Base-by-base conservation (phyloP, 768 basidiomycete species). In the Rhodotorula paludigena region DNA sequence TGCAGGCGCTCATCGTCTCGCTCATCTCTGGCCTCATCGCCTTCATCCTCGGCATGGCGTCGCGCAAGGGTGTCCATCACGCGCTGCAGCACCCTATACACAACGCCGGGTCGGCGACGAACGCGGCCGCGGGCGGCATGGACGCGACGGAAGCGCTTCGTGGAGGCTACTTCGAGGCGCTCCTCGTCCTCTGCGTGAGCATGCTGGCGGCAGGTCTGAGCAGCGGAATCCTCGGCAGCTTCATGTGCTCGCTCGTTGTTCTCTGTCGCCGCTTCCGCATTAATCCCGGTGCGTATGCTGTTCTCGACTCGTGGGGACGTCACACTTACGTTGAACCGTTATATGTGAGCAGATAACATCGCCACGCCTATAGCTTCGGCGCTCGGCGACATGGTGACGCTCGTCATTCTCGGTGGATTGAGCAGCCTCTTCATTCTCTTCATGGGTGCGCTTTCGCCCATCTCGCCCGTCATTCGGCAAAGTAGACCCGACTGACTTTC, bases 331-430 rank as follows among this genome's bases (percentile, higher is more conserved):
- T n/a, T n/a, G n/a, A n/a, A n/a, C n/a, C n/a, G n/a, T n/a, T n/a
- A n/a, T n/a, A n/a, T 30, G 16, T 5, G 21, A 51, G 12, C 75
- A 91, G 92, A 96, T 76, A 99, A 99, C 77, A 93, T 98, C 72
- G 89, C 93, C 3, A 90, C 96, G 0, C 92, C 96, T 0, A 82
- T 98, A 15, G 96, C 96, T 0, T 85, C 91, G 5, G 91, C 90
- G 74, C 82, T 98, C 4, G 94, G 96, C 9, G 96, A 98, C 75
- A 82, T 99, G 41, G 82, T 98, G 57, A 94, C 94, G 0, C 85
- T 99, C 55, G 82, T 86, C 65, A 85, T 97, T 61, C 80, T 98
- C 35, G 89, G 88, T n/a, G 63, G 79, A 23, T 67, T 81, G 28
- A 52, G 52, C 8, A 59, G 60, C 21, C 57, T 74, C 12, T 63